Percentiles rank a stretch among this genome's conserved stretches.
These are phyloP conservation scores for Podaxis sp. DNA, from an alignment of 768 basidiomycete genomes.

Conservation along the genomic window DNA sequence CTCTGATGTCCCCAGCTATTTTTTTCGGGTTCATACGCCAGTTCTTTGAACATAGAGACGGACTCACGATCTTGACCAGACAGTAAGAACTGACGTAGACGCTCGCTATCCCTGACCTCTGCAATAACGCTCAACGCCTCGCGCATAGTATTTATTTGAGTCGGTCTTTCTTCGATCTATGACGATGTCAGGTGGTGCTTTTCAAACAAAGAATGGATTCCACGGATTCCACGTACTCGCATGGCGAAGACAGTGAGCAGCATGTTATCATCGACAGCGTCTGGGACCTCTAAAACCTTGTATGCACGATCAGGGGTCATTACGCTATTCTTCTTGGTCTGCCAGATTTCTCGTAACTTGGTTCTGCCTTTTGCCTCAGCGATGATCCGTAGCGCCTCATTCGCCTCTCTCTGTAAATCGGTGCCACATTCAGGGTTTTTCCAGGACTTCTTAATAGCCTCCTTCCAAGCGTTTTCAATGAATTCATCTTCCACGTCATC, in stretches of 20 bases:
- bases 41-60: not conserved
- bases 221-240: slow-evolving; percentile 43
- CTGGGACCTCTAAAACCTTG: slow-evolving; percentile 61
- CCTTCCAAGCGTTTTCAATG: slow-evolving; percentile 67
- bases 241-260: slow-evolving; percentile 67
- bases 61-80: slow-evolving; percentile 74
- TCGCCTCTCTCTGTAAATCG: slow-evolving; percentile 47
- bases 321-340: slow-evolving; percentile 43
- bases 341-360: slow-evolving; percentile 46
- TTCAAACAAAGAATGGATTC: not conserved
- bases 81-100: slow-evolving; percentile 58
- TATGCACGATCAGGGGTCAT: slow-evolving; percentile 76
- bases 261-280: slow-evolving; percentile 75
- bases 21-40: not conserved
- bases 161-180: slow-evolving; percentile 70
- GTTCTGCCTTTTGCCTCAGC: slow-evolving; percentile 59
- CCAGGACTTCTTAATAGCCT: slow-evolving; percentile 48
- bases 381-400: slow-evolving; percentile 65
- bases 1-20: slow-evolving; percentile 61
- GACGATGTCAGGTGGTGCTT: not conserved
- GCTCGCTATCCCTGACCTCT: slow-evolving; percentile 67
- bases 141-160: slow-evolving; percentile 63
- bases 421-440: slow-evolving; percentile 47
- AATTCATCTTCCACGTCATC: slow-evolving; percentile 66
- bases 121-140: slow-evolving; percentile 74